These are phyloP conservation scores for Coix lacrymajobi DNA, from an alignment of 176 grass and related monocot genomes.

Conservation along the genomic window DNA sequence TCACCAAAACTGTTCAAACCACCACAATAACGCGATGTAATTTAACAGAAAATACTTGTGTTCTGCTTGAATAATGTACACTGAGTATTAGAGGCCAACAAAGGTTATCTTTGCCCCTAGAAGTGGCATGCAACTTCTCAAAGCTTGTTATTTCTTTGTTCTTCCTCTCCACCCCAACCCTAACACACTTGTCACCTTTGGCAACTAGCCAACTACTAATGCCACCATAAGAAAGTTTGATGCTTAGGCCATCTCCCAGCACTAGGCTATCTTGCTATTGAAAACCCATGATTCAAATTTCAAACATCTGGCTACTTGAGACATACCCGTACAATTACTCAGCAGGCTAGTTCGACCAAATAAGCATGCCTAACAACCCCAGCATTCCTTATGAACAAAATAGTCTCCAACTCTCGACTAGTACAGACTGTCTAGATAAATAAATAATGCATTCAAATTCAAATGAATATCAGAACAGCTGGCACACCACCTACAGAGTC, in stretches of 20 bases:
- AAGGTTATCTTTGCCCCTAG: not conserved
- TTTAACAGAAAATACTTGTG: not conserved
- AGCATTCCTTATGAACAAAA: not conserved
- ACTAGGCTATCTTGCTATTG: not conserved
- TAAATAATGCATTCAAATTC: constrained; percentile 2
- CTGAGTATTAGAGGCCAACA: not conserved
- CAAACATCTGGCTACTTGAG: not conserved
- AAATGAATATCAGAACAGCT: not conserved
- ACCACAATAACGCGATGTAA: not conserved
- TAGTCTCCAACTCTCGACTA: not conserved
- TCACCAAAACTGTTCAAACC: not conserved
- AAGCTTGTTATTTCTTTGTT: not conserved
- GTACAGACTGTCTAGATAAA: not conserved
- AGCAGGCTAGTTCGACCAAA: not conserved
- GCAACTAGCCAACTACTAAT: not conserved
- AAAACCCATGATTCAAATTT: not conserved
- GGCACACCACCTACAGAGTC: not conserved
- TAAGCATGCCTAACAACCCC: not conserved
- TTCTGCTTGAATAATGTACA: not conserved
- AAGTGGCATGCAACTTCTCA: not conserved
- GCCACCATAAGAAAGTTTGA: not conserved
- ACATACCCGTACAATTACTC: not conserved
- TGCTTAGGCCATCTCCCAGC: not conserved
- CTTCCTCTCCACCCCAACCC: not conserved
- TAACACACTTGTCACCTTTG: not conserved